Evolutionary conservation across 2,329 filamentous ascomycete genomes (phyloP).

Genomic region (Penicillium hordei): DNA sequence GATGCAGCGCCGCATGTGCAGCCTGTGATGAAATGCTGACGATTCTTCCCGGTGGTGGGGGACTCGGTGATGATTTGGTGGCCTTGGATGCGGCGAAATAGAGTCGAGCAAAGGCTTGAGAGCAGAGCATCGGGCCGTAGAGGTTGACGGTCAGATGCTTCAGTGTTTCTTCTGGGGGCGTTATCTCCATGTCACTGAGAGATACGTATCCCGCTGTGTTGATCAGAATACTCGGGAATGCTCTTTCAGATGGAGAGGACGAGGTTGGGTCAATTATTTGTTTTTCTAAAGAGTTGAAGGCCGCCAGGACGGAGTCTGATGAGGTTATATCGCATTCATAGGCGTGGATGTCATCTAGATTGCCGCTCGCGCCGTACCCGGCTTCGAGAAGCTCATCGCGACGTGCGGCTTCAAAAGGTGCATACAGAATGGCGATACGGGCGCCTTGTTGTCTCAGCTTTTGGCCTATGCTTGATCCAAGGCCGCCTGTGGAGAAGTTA

Average conservation of each 20-base stretch:
- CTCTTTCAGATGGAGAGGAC: constrained; percentile 19
- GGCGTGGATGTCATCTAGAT: constrained; percentile 30
- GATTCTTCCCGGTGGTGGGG: constrained; percentile 43
- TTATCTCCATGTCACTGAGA: constrained; percentile 46
- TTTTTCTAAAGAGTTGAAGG: constrained; percentile 41
- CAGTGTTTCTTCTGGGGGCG: constrained; percentile 45
- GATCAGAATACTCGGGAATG: constrained; percentile 43
- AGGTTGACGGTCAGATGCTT: constrained; percentile 49
- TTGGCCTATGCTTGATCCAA: constrained; percentile 47
- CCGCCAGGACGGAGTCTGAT: constrained; percentile 47
- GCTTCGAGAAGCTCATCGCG: constrained; percentile 39
- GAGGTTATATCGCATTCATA: constrained; percentile 52
- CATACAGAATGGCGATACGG: constrained; percentile 48
- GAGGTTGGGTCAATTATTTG: constrained; percentile 16
- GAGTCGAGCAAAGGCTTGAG: constrained; percentile 47
- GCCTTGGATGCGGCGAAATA: constrained; percentile 36
- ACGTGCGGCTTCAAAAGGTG: constrained; percentile 46
- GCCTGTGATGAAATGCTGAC: constrained; percentile 51
- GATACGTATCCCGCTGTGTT: constrained; percentile 50
- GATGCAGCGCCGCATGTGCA: constrained; percentile 47
- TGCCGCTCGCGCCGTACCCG: constrained; percentile 32
- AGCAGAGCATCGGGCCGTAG: constrained; percentile 47
- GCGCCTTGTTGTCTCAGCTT: constrained; percentile 45
- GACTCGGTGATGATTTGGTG: constrained; percentile 17
- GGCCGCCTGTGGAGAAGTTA: constrained; percentile 32